Base-by-base conservation (phyloP, 2,329 filamentous ascomycete genomes). In the Paecilomyces niveus region DNA sequence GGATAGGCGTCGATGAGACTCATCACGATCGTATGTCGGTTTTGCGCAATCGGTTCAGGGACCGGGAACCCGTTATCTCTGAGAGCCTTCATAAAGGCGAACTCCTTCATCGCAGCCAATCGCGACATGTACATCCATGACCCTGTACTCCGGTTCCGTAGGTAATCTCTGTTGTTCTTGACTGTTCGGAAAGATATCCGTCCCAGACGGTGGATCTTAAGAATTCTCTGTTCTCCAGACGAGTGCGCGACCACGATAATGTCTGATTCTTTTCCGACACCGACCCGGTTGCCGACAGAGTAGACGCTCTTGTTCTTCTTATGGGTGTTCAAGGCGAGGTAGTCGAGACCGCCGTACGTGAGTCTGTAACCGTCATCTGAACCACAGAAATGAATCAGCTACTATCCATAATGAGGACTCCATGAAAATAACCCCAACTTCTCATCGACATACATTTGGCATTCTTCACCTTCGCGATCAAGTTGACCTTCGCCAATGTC, bases 41-140 rank as follows among this genome's bases (percentile, higher is more conserved):
- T 96, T 77, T 97, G 93, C 5, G 87, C 86, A 24, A 97, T 80
- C 1, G 95, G 94, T 65, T 90, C 85, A 2, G 94, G 94, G 0
- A 99, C 92, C 0, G 90, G 87, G 67, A 97, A 96, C 1, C 90
- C 92, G 68, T 94, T 91, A 39, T 90, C 85, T 53, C 84, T 79
- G 6, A 99, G 82, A 0, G 89, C 91, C 64, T 88, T 87, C 92
- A 99, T 96, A 75, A 97, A 97, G 3, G 92, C 88, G 73, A 85
- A 96, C 74, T 99, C 94, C 72, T 95, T 96, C 80, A 94, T 86
- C 11, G 94, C 94, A 7, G 95, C 92, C 35, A 99, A 82, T 49
- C 91, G 84, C 11, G 90, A 96, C 75, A 99, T 90, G 74, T 99
- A 97, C 92, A 97, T 97, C 94, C 94, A 99, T 50, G 90, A 94